phyloP scores from a whole-genome alignment of 2,329 filamentous ascomycete genomes.

The Claviceps fusiformis region DNA sequence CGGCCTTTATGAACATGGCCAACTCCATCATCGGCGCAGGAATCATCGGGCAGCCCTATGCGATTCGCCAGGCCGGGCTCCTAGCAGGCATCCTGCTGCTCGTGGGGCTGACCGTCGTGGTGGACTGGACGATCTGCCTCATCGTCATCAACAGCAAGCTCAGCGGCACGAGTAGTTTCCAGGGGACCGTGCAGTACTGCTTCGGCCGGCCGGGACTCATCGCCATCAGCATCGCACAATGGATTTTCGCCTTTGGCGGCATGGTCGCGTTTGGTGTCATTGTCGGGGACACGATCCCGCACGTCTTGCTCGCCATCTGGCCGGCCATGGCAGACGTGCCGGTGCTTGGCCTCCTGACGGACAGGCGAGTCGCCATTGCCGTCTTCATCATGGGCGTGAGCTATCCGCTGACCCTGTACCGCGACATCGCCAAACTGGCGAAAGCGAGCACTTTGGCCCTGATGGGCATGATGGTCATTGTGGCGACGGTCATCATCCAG shows the following conservation, averaged over 20 bases:
- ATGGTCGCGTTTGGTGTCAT: slow-evolving; percentile 99
- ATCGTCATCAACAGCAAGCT: slow-evolving; percentile 98
- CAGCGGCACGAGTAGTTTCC: slow-evolving; percentile 85
- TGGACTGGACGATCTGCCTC: slow-evolving; percentile 96
- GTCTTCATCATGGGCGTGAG: slow-evolving; percentile 76
- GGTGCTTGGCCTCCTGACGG: slow-evolving; percentile 68
- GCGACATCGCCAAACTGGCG: slow-evolving; percentile 95
- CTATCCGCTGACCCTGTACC: slow-evolving; percentile 82
- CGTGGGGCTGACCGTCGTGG: slow-evolving; percentile 61
- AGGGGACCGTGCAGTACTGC: slow-evolving; percentile 90
- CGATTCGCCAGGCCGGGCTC: slow-evolving; percentile 84
- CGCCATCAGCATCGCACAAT: slow-evolving; percentile 82
- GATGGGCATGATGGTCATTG: slow-evolving; percentile 83
- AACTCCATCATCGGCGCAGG: slow-evolving; percentile 86
- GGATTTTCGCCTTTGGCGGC: slow-evolving; percentile 95
- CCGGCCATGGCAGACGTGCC: slow-evolving; percentile 58
- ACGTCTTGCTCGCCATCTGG: slow-evolving; percentile 72
- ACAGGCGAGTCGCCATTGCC: slow-evolving; percentile 75
- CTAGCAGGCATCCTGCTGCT: slow-evolving; percentile 67
- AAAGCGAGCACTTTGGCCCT: slow-evolving; percentile 91
- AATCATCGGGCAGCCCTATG: slow-evolving; percentile 81
- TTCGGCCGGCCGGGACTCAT: slow-evolving; percentile 80
- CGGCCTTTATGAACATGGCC: slow-evolving; percentile 99
- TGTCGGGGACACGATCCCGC: slow-evolving; percentile 89
- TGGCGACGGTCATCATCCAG: slow-evolving; percentile 78